A percentile compares a stretch with the other conserved stretches of the same genome.
Conservation (phyloP, 352 stramenopile species). For the Pythium dissotocum region DNA sequence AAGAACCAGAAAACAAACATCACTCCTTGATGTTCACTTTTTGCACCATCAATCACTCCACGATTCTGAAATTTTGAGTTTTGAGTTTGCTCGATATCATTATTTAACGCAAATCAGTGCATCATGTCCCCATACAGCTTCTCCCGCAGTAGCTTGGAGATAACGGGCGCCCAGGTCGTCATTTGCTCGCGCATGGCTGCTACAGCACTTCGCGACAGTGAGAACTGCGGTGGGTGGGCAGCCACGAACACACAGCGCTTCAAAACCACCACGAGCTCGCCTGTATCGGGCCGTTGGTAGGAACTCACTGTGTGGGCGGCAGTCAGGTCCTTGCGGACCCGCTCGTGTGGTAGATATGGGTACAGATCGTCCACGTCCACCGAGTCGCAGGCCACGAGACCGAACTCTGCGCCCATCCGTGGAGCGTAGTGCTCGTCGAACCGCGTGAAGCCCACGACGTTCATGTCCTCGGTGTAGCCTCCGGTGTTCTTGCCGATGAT, state of each 20-base stretch:
- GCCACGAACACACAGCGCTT: conserved; percentile 20
- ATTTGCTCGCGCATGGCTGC: conserved; percentile 18
- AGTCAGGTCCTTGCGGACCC: conserved; percentile 44
- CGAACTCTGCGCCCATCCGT: conserved; percentile 1
- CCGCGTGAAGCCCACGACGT: conserved; percentile 32
- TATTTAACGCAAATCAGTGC: neutral
- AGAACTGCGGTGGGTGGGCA: conserved; percentile 20
- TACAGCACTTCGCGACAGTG: neutral
- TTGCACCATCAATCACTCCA: neutral
- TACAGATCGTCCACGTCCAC: conserved; percentile 51
- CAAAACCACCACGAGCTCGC: conserved; percentile 24
- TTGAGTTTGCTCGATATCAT: neutral
- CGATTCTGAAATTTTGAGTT: neutral
- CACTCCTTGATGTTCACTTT: no score
- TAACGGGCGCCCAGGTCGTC: conserved; percentile 7
- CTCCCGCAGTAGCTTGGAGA: conserved; percentile 14
- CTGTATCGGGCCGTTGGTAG: conserved; percentile 4
- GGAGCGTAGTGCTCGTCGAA: conserved; percentile 13
- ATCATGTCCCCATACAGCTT: conserved; percentile 1
- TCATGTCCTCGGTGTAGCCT: conserved; percentile 38
- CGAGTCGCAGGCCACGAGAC: conserved; percentile 46
- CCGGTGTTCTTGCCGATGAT: conserved; percentile 26
- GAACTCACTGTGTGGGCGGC: conserved; percentile 19
- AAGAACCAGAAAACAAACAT: neutral
- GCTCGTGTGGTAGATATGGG: conserved; percentile 42